These are phyloP conservation scores for Yarrowia hollandica DNA, from an alignment of 805 yeast species.

Conservation along the genomic window DNA sequence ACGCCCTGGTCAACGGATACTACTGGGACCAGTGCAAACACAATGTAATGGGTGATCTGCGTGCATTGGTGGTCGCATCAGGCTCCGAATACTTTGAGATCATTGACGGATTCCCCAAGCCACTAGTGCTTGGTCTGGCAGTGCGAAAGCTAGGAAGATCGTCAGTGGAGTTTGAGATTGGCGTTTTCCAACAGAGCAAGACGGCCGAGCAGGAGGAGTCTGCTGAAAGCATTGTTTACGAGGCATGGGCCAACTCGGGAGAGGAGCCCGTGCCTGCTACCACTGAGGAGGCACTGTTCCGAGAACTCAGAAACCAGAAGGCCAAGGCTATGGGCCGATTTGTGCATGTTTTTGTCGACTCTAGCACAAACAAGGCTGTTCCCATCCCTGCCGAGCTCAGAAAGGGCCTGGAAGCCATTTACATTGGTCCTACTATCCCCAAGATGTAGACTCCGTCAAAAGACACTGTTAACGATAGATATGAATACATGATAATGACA, in stretches of 20 bases:
- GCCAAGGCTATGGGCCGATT: conserved; percentile 38
- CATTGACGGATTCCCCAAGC: conserved; percentile 38
- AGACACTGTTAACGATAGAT: not conserved
- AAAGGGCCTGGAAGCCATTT: conserved; percentile 26
- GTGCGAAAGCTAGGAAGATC: conserved; percentile 36
- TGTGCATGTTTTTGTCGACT: conserved; percentile 39
- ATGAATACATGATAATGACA: conserved; percentile 6
- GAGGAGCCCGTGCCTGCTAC: conserved; percentile 29
- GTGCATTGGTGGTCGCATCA: conserved; percentile 36
- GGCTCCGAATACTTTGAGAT: conserved; percentile 36
- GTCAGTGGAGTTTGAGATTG: conserved; percentile 39
- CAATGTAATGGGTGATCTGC: conserved; percentile 32
- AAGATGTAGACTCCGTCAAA: not conserved
- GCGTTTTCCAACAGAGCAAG: conserved; percentile 36
- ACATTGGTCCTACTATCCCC: conserved; percentile 5
- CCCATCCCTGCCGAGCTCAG: conserved; percentile 33
- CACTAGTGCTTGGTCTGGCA: conserved; percentile 37
- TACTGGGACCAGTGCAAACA: conserved; percentile 27
- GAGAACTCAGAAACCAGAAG: conserved; percentile 24
- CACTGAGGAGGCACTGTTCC: conserved; percentile 29
- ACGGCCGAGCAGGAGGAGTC: conserved; percentile 14
- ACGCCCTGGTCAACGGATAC: conserved; percentile 31
- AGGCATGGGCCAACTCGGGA: conserved; percentile 29
- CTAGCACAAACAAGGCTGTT: conserved; percentile 34
- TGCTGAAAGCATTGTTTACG: conserved; percentile 20